phyloP scores from a whole-genome alignment of 2,329 filamentous ascomycete genomes.

The Cladophialophora yegresii region DNA sequence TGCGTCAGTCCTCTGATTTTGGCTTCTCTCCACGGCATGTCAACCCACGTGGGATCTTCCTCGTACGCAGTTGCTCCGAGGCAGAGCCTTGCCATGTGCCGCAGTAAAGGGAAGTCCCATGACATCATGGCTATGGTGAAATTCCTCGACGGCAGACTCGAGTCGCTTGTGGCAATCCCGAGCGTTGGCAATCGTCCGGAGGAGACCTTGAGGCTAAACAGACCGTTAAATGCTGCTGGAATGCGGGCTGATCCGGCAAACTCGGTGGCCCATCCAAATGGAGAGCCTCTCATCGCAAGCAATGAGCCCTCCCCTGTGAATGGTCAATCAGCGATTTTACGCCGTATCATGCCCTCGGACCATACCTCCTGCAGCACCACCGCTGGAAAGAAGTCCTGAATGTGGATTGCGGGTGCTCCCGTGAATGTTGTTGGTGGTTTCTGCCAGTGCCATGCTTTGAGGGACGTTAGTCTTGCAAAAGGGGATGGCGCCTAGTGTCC shows the following conservation, averaged over 20 bases:
- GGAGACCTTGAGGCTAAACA: slow-evolving; percentile 23
- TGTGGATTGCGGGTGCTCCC: slow-evolving; percentile 47
- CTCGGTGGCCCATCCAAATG: slow-evolving; percentile 41
- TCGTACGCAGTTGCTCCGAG: slow-evolving; percentile 22
- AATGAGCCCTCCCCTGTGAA: slow-evolving; percentile 41
- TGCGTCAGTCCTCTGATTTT: slow-evolving; percentile 10
- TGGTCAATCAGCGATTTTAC: neutral
- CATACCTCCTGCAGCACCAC: slow-evolving; percentile 43
- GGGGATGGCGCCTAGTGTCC: slow-evolving; percentile 46
- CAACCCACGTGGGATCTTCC: slow-evolving; percentile 21
- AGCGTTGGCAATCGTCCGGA: slow-evolving; percentile 17
- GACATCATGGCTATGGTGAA: slow-evolving; percentile 38
- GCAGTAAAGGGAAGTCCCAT: slow-evolving; percentile 29
- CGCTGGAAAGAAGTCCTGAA: slow-evolving; percentile 39
- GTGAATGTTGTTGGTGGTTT: slow-evolving; percentile 47
- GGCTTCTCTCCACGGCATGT: slow-evolving; percentile 27
- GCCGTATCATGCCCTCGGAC: neutral
- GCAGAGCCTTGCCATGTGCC: slow-evolving; percentile 28
- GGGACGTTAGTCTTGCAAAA: slow-evolving; percentile 58
- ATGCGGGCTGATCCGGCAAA: slow-evolving; percentile 43
- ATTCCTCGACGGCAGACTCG: slow-evolving; percentile 40
- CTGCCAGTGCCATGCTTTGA: slow-evolving; percentile 53
- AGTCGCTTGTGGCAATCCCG: slow-evolving; percentile 16
- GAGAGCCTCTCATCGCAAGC: slow-evolving; percentile 39
- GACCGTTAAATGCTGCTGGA: slow-evolving; percentile 40